Evolutionary conservation across 108 stramenopile species (phyloP), one percentile per base, ranked within the genome.

Genomic region (Cyclotella atomus): DNA sequence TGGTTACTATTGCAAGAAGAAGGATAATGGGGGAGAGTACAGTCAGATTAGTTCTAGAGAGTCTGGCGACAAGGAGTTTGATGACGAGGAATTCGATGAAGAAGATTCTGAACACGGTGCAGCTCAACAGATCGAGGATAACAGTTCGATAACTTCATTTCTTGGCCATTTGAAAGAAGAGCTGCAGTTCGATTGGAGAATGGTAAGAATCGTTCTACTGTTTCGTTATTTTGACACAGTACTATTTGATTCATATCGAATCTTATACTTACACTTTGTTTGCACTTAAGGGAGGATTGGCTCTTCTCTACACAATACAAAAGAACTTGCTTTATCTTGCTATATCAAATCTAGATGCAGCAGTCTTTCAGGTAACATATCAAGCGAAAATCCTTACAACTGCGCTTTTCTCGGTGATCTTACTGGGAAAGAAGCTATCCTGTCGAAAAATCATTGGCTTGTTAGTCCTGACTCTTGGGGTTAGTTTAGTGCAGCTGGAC

Each of bases 371-470:
- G 86, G 98, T 99, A 1, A 94, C 91, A 65, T 98, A 98, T 75
- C 98, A 99, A 71, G 83, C 97, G 38, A 99, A 98, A 79, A 98
- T 99, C 52, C 83, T 99, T 28, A 98, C 98, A 5, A 99, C 99
- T 20, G 99, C 99, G 8, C 52, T 98, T 4, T 99, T 99, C 78
- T 93, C 93, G 28, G 95, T 95, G 29, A 15, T 94, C 17, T 59
- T 99, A 75, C 81, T 99, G 47, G 81, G 87, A 8, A 74, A 64
- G 32, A 94, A 96, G 69, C 97, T 97, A 91, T 66, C 85, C 10
- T 77, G 24, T 24, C 72, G 38, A 35, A 77, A 92, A 54, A 79
- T 87, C 61, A 38, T 73, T n/a, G 76, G 95, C 5, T 62, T 99
- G 20, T 30, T 98, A 25, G 45, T 98, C 27, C 84, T 99, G 2